Evolutionary conservation across 2,329 filamentous ascomycete genomes (phyloP).

Genomic region (Fusarium sp.): DNA sequence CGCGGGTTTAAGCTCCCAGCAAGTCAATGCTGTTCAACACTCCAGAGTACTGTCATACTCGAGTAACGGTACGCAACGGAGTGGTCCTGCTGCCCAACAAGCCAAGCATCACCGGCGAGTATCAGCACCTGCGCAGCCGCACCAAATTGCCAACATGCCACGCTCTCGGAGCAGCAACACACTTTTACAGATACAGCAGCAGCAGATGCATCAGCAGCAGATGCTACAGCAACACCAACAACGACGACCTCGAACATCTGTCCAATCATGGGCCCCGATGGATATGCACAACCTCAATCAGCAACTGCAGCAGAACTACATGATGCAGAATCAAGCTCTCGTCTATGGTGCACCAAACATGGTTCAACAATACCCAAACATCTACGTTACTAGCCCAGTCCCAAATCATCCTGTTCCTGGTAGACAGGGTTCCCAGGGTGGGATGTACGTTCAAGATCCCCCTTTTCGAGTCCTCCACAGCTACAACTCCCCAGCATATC

Average conservation of each 20-base stretch:
- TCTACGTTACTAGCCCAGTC: slow-evolving; percentile 21
- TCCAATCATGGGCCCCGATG: slow-evolving; percentile 28
- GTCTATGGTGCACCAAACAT: slow-evolving; percentile 32
- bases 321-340: slow-evolving; percentile 30
- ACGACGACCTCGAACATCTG: slow-evolving; percentile 13
- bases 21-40: slow-evolving; percentile 14
- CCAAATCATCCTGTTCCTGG: slow-evolving; percentile 16
- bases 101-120: slow-evolving; percentile 30
- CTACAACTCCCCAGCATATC: slow-evolving; percentile 67
- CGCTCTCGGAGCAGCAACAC: slow-evolving; percentile 28
- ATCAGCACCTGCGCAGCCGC: slow-evolving; percentile 31
- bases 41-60: slow-evolving; percentile 27
- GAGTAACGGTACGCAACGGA: slow-evolving; percentile 27
- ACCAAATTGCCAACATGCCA: background rate
- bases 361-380: slow-evolving; percentile 34
- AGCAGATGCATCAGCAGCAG: slow-evolving; percentile 16
- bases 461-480: slow-evolving; percentile 66
- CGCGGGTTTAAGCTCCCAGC: slow-evolving; percentile 6
- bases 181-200: slow-evolving; percentile 26
- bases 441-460: slow-evolving; percentile 34
- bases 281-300: slow-evolving; percentile 33
- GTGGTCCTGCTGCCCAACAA: slow-evolving; percentile 1
- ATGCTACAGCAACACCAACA: slow-evolving; percentile 22
- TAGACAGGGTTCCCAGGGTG: slow-evolving; percentile 27
- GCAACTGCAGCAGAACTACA: slow-evolving; percentile 34